These are phyloP conservation scores for Akanthomyces dipterigenus DNA, from an alignment of 2,329 filamentous ascomycete species.

Conservation along the genomic window DNA sequence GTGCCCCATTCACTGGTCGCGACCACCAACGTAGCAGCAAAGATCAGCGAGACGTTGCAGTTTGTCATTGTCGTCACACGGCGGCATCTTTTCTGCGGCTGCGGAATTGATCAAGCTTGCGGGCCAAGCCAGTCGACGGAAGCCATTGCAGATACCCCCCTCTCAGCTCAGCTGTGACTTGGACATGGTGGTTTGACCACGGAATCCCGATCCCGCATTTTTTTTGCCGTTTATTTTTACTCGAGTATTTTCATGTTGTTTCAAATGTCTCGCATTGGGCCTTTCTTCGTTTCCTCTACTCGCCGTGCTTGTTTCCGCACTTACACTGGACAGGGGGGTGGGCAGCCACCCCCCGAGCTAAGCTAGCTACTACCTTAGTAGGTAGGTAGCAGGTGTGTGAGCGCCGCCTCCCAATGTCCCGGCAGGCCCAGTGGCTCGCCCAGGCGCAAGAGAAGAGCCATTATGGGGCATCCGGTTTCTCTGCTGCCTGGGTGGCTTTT, in stretches of 20 bases:
- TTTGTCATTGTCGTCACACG: neutral
- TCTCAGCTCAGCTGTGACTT: neutral
- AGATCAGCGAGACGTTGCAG: neutral
- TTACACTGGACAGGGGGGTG: constrained; percentile 3
- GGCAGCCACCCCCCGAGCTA: neutral
- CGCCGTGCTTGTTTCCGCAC: constrained; percentile 10
- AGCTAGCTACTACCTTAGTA: too few relatives aligned
- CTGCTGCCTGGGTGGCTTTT: constrained; percentile 4
- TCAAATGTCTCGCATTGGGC: constrained; percentile 3
- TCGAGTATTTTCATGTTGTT: neutral
- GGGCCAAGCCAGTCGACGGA: neutral
- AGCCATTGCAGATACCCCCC: neutral
- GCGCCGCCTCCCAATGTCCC: neutral
- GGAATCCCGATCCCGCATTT: neutral
- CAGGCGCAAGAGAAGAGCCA: neutral
- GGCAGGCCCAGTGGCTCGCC: neutral
- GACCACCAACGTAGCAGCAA: neutral
- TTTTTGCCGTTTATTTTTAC: neutral
- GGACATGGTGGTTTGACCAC: neutral
- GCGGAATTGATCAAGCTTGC: neutral
- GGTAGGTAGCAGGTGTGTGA: too few relatives aligned
- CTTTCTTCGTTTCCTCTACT: constrained; percentile 8
- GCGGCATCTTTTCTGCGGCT: neutral
- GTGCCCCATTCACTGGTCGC: neutral
- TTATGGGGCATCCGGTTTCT: neutral